Evolutionary conservation across 2,329 filamentous ascomycete genomes (phyloP), one percentile per base, ranked within the genome.

Genomic region (Claviceps pusilla): DNA sequence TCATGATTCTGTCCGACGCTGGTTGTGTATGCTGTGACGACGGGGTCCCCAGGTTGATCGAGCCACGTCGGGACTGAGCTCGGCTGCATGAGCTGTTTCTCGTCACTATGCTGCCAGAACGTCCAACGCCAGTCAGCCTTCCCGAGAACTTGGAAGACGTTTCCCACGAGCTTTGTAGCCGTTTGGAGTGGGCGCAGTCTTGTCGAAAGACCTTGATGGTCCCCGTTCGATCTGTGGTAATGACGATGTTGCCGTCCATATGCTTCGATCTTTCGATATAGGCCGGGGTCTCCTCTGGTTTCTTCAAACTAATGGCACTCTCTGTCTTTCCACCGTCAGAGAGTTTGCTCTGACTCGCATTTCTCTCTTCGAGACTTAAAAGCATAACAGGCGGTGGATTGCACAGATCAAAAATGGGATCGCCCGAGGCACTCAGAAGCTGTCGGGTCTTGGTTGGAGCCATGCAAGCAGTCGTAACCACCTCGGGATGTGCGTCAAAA

Each of bases 371-470:
- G 31, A 83, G 78, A 59, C 85, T 89, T 57, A 90, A 75, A 19
- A 97, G 74, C 7, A 82, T 90, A 16, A 97, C 82, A 0, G 91
- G 89, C 0, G 91, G 93, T 5, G 93, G 93, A 61, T 97, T 97
- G 74, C 93, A 97, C 1, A 97, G 76, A 62, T 96, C 90, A 66
- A 89, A 98, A n/a, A 98, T 80, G 1, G 93, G 90, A 65, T 98
- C 90, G 54, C 88, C 87, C 0, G 89, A 94, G 14, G 80, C 78
- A 51, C 86, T 83, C 0, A 98, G 76, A 2, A 93, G 74, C 63
- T 87, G 84, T 55, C 87, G 80, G 11, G 89, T 89, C 62, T 80
- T 82, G 0, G 80, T 79, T 0, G 93, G 91, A 0, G 91, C 91
- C 64, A 96, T 84, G 4, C 93, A 72, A 2, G 91, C 88, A n/a